Conservation (phyloP, 2,329 filamentous ascomycete species). For the Rutstroemia sp. region DNA sequence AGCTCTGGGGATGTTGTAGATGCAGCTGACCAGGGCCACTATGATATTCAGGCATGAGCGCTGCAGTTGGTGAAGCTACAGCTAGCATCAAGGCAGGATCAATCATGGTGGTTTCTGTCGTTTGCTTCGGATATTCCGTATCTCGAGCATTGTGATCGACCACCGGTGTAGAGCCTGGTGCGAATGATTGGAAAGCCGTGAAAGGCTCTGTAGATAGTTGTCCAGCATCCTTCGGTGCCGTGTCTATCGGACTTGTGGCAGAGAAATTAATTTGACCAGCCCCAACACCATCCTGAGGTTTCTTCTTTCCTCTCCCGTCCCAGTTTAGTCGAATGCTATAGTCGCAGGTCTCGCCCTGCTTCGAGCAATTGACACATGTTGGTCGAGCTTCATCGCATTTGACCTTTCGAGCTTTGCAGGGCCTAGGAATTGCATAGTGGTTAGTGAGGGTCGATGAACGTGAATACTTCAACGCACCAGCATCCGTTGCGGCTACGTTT, state of each 20-base stretch:
- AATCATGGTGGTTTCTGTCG: slow-evolving; percentile 11
- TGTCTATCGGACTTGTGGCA: slow-evolving; percentile 1
- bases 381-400: slow-evolving; percentile 79
- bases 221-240: neutral
- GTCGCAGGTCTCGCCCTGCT: slow-evolving; percentile 66
- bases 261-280: slow-evolving; percentile 13
- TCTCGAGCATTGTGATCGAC: neutral
- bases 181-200: neutral
- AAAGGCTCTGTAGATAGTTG: neutral
- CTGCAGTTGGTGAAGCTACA: slow-evolving; percentile 4
- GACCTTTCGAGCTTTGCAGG: slow-evolving; percentile 71
- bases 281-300: slow-evolving; percentile 29
- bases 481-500: slow-evolving; percentile 61
- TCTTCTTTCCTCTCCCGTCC: slow-evolving; percentile 63
- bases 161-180: neutral
- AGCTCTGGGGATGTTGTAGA: slow-evolving; percentile 18
- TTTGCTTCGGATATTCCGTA: neutral
- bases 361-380: slow-evolving; percentile 63
- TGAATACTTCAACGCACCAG: slow-evolving; percentile 41
- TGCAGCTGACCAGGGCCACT: slow-evolving; percentile 3
- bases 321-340: slow-evolving; percentile 77
- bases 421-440: slow-evolving; percentile 41
- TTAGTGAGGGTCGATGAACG: neutral
- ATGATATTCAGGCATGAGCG: slow-evolving; percentile 1
- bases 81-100: slow-evolving; percentile 15